Evolutionary conservation across 345 rosid genomes (phyloP).

Genomic region (Salix caprea): DNA sequence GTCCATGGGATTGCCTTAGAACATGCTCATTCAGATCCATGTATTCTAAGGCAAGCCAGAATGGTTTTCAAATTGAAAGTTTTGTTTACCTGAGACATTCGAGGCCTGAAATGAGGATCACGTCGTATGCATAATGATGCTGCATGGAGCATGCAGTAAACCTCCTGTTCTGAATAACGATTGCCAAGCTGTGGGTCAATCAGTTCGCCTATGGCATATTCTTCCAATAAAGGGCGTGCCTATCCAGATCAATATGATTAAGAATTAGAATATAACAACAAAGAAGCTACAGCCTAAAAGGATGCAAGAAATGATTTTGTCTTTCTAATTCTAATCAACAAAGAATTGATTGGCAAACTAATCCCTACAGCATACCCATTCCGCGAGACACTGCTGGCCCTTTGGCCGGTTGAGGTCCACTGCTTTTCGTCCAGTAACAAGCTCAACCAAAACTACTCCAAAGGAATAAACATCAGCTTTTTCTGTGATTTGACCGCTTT

Average conservation of each 20-base stretch:
- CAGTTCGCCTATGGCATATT: slow-evolving; percentile 74
- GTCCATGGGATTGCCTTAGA: not conserved
- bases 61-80: not conserved
- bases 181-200: slow-evolving; percentile 65
- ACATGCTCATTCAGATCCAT: not conserved
- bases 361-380: slow-evolving; percentile 64
- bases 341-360: not conserved
- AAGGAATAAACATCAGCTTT: slow-evolving; percentile 98
- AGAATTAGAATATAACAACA: not conserved
- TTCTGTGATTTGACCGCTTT: slow-evolving; percentile 96
- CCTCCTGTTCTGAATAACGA: slow-evolving; percentile 68
- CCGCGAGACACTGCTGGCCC: slow-evolving; percentile 96
- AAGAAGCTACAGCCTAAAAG: not conserved
- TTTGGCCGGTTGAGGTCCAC: slow-evolving; percentile 85
- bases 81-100: slow-evolving; percentile 87
- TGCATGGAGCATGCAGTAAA: slow-evolving; percentile 92
- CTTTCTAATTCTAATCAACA: not conserved
- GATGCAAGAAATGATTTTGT: not conserved
- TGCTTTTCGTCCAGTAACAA: slow-evolving; percentile 93
- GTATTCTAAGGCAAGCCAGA: not conserved
- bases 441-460: slow-evolving; percentile 94
- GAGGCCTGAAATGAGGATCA: slow-evolving; percentile 90
- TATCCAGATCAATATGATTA: slow-evolving; percentile 24
- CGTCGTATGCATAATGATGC: slow-evolving; percentile 83
- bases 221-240: slow-evolving; percentile 96